A percentile compares a stretch with the other conserved stretches of the same genome.
These are phyloP conservation scores for Tetracladium maxilliforme DNA, from an alignment of 2,329 filamentous ascomycete species.

Conservation along the genomic window DNA sequence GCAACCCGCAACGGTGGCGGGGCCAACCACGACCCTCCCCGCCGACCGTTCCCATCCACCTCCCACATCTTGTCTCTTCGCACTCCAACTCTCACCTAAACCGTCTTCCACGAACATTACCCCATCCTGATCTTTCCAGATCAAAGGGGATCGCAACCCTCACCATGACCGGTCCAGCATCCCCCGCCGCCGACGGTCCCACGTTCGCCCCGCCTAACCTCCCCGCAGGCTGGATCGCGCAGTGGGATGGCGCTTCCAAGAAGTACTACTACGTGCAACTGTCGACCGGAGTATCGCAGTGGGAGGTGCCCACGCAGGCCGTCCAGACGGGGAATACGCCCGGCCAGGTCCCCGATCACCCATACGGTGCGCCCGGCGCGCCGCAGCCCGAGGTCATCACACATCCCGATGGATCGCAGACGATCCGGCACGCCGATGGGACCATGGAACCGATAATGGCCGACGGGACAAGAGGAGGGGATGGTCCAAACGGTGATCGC, in stretches of 20 bases:
- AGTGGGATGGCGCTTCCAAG: slow-evolving; percentile 49
- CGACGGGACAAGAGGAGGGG: slow-evolving; percentile 32
- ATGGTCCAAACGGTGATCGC: slow-evolving; percentile 40
- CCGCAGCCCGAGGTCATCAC: slow-evolving; percentile 35
- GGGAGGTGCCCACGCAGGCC: slow-evolving; percentile 55
- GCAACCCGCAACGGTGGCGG: too few relatives aligned
- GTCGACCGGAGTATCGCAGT: slow-evolving; percentile 56
- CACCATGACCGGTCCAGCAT: slow-evolving; percentile 1
- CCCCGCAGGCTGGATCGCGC: slow-evolving; percentile 53
- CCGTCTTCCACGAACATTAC: too few relatives aligned
- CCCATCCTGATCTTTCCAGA: too few relatives aligned
- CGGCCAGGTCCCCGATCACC: slow-evolving; percentile 39
- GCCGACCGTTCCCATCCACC: too few relatives aligned
- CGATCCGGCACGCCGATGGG: slow-evolving; percentile 43
- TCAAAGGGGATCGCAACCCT: too few relatives aligned
- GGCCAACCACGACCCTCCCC: too few relatives aligned
- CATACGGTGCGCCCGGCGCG: slow-evolving; percentile 38
- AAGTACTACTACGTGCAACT: slow-evolving; percentile 63
- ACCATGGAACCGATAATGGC: slow-evolving; percentile 36
- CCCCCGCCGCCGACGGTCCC: slow-evolving; percentile 3
- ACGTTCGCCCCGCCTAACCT: slow-evolving; percentile 33
- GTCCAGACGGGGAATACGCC: slow-evolving; percentile 47
- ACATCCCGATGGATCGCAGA: slow-evolving; percentile 47
- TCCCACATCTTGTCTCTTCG: too few relatives aligned
- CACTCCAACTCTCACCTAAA: too few relatives aligned